Percentiles rank a stretch among this genome's conserved stretches.
Conservation (phyloP, 1,139 yeast genomes). For the Yamadazyma siamensis region DNA sequence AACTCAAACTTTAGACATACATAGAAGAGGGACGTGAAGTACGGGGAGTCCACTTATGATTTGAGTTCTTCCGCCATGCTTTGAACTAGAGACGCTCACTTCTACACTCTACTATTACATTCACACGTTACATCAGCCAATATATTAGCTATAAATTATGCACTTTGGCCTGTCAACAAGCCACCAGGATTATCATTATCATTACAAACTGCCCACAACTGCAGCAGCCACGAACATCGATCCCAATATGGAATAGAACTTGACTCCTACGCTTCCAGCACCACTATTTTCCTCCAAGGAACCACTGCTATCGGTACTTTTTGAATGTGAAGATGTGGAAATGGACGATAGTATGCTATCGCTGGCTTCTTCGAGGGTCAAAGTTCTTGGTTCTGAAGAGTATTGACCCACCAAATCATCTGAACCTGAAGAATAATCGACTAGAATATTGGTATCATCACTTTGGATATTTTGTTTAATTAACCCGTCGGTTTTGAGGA, state of each 20-base stretch:
- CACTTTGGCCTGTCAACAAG: too few relatives aligned
- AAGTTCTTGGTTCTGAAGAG: slow-evolving; percentile 11
- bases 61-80: not conserved
- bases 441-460: slow-evolving; percentile 5
- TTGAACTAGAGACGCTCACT: not conserved
- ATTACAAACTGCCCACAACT: slow-evolving; percentile 7
- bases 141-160: slow-evolving; percentile 2
- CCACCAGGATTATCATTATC: too few relatives aligned
- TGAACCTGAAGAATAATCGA: slow-evolving; percentile 8
- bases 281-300: slow-evolving; percentile 7
- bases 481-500: not conserved
- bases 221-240: slow-evolving; percentile 5
- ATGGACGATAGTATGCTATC: slow-evolving; percentile 11
- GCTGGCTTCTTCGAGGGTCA: slow-evolving; percentile 13
- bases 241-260: slow-evolving; percentile 5
- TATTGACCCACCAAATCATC: slow-evolving; percentile 9
- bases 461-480: slow-evolving; percentile 1
- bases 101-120: not conserved
- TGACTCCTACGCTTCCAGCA: slow-evolving; percentile 1
- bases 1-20: not conserved
- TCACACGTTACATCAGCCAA: not conserved
- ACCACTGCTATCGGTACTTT: slow-evolving; percentile 3
- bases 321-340: not conserved
- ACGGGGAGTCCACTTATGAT: not conserved
- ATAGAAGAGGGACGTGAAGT: too few relatives aligned